Evolutionary conservation across 2,329 filamentous ascomycete species (phyloP).

Genomic region (Didymella lethalis): DNA sequence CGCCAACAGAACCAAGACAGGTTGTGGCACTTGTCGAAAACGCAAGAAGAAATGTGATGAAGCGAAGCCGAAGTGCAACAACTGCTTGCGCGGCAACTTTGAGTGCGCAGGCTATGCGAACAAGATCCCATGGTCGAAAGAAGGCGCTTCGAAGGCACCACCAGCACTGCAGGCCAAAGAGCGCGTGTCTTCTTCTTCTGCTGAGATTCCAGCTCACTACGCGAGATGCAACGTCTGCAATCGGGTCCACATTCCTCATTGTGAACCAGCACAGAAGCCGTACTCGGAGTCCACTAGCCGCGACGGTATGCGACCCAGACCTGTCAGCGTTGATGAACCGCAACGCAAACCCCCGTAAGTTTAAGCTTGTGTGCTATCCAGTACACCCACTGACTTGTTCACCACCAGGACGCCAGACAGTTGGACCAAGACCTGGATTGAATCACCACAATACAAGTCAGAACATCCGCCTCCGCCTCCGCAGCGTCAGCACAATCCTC

Average conservation of each 20-base stretch:
- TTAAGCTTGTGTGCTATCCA: neutral
- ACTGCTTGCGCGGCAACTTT: constrained; percentile 90
- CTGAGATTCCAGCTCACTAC: constrained; percentile 29
- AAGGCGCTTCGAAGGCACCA: constrained; percentile 63
- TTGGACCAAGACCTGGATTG: constrained; percentile 13
- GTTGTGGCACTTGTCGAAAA: constrained; percentile 88
- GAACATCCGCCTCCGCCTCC: constrained; percentile 24
- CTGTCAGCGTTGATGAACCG: constrained; percentile 57
- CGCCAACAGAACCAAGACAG: constrained; percentile 94
- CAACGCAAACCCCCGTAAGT: constrained; percentile 39
- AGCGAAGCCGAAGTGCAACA: constrained; percentile 89
- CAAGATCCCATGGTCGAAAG: constrained; percentile 79
- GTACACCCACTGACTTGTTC: constrained; percentile 5
- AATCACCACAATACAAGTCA: constrained; percentile 15
- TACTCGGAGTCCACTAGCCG: constrained; percentile 41
- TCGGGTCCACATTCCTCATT: constrained; percentile 43
- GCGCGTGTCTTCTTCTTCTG: constrained; percentile 43
- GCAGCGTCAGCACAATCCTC: constrained; percentile 41
- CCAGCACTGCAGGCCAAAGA: constrained; percentile 87
- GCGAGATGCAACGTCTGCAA: constrained; percentile 31
- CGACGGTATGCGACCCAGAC: constrained; percentile 57
- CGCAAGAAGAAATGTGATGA: constrained; percentile 99
- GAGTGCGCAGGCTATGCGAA: constrained; percentile 90
- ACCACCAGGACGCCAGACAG: constrained; percentile 10
- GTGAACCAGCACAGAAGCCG: constrained; percentile 27